These are phyloP conservation scores for Ganoderma sinense DNA, from an alignment of 1,284 basidiomycete genomes.

Conservation along the genomic window DNA sequence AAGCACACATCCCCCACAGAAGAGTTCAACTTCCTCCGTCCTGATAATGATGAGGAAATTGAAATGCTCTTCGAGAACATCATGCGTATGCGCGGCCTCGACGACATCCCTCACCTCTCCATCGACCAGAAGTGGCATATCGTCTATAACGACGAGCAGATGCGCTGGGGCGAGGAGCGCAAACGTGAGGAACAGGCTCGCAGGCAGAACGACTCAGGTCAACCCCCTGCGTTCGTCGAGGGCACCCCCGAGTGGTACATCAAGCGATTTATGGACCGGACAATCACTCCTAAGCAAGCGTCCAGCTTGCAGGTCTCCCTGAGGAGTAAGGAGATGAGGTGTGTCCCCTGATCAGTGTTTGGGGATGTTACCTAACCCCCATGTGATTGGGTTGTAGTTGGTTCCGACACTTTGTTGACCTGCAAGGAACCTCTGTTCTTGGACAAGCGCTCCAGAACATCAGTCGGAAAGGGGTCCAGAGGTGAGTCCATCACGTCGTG, in stretches of 20 bases:
- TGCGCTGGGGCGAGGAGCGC: conserved; percentile 80
- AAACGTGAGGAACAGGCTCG: conserved; percentile 65
- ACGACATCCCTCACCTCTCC: conserved; percentile 63
- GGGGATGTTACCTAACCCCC: conserved; percentile 1
- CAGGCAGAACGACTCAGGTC: conserved; percentile 65
- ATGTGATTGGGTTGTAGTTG: conserved; percentile 57
- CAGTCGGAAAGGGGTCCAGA: conserved; percentile 69
- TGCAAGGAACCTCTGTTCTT: conserved; percentile 87
- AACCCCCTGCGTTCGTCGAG: conserved; percentile 56
- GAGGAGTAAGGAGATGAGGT: conserved; percentile 85
- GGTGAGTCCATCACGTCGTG: conserved; percentile 48
- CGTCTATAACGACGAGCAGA: conserved; percentile 85
- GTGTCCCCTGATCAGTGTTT: conserved; percentile 37
- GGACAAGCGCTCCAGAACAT: conserved; percentile 83
- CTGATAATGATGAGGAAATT: conserved; percentile 76
- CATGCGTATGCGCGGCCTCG: conserved; percentile 71
- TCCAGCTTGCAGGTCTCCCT: conserved; percentile 82
- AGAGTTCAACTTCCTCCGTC: conserved; percentile 79
- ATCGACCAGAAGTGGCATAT: conserved; percentile 94
- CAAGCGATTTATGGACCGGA: conserved; percentile 87
- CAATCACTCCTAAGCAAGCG: conserved; percentile 85
- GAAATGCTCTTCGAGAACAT: conserved; percentile 82
- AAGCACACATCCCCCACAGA: conserved; percentile 53
- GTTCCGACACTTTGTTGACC: conserved; percentile 81
- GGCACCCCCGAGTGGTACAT: conserved; percentile 90